Evolutionary conservation across 2,329 filamentous ascomycete genomes (phyloP).

Genomic region (Sclerotinia subarctica): DNA sequence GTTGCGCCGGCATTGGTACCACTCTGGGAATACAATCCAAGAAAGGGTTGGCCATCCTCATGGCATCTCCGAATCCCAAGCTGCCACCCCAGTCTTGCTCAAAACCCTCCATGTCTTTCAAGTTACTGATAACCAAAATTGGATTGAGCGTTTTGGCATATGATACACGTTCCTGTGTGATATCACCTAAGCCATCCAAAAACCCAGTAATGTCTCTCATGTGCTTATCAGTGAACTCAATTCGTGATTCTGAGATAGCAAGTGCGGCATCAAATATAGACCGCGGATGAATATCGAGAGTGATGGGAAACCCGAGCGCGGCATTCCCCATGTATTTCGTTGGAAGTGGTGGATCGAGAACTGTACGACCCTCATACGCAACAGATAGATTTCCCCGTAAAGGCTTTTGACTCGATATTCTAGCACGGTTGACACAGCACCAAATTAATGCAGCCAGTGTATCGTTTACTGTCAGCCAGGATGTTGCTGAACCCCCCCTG

Average conservation of each 20-base stretch:
- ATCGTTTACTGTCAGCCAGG: conserved; percentile 12
- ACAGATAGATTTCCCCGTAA: conserved; percentile 4
- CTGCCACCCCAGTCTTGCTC: conserved; percentile 10
- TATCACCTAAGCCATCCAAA: not conserved
- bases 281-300: conserved; percentile 10
- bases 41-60: conserved; percentile 6
- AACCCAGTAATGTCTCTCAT: conserved; percentile 1
- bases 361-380: not conserved
- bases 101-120: conserved; percentile 11
- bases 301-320: not conserved
- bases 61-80: not conserved
- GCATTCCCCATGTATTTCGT: conserved; percentile 5
- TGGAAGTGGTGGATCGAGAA: conserved; percentile 9
- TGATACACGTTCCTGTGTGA: conserved; percentile 7
- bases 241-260: conserved; percentile 10
- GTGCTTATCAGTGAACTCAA: conserved; percentile 6
- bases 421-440: conserved; percentile 8
- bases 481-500: not conserved
- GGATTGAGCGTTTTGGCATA: conserved; percentile 11
- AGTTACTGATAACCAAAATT: conserved; percentile 9
- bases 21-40: conserved; percentile 4
- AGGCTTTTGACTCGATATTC: not conserved
- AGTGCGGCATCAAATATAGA: conserved; percentile 1
- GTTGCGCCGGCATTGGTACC: conserved; percentile 1
- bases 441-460: conserved; percentile 2